Evolutionary conservation across 2,329 filamentous ascomycete species (phyloP).

Genomic region (Pseudocercospora ulei): DNA sequence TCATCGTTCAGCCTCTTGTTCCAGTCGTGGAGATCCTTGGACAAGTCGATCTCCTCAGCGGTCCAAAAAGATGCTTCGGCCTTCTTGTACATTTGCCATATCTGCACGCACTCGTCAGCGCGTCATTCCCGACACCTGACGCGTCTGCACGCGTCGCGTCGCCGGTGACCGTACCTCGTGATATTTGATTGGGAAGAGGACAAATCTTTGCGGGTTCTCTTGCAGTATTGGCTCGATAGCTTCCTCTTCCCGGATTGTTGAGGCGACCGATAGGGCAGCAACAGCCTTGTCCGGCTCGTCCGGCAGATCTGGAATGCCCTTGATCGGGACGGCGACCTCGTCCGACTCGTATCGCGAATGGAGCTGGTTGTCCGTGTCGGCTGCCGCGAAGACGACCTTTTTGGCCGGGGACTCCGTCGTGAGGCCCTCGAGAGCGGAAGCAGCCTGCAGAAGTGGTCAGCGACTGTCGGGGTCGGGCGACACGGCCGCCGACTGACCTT

Average conservation of each 20-base stretch:
- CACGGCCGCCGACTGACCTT: slow-evolving; percentile 49
- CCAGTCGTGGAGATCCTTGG: slow-evolving; percentile 98
- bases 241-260: slow-evolving; percentile 55
- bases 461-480: slow-evolving; percentile 34
- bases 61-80: slow-evolving; percentile 99
- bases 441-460: slow-evolving; percentile 53
- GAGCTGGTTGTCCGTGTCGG: slow-evolving; percentile 70
- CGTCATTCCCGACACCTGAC: slow-evolving; percentile 24
- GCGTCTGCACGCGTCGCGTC: slow-evolving; percentile 54
- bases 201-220: slow-evolving; percentile 93
- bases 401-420: slow-evolving; percentile 90
- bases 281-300: slow-evolving; percentile 29
- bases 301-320: slow-evolving; percentile 43
- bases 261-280: slow-evolving; percentile 40
- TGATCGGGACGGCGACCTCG: slow-evolving; percentile 49
- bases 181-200: slow-evolving; percentile 98
- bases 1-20: slow-evolving; percentile 95
- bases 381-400: slow-evolving; percentile 67
- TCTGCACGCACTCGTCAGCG: slow-evolving; percentile 48
- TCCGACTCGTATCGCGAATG: slow-evolving; percentile 41
- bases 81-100: slow-evolving; percentile 99
- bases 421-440: slow-evolving; percentile 73
- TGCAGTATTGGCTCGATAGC: slow-evolving; percentile 80
- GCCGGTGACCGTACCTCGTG: slow-evolving; percentile 67
- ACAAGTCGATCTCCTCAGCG: slow-evolving; percentile 96